Base-by-base conservation (phyloP, 129 eudicot genomes). In the Apium graveolens region DNA sequence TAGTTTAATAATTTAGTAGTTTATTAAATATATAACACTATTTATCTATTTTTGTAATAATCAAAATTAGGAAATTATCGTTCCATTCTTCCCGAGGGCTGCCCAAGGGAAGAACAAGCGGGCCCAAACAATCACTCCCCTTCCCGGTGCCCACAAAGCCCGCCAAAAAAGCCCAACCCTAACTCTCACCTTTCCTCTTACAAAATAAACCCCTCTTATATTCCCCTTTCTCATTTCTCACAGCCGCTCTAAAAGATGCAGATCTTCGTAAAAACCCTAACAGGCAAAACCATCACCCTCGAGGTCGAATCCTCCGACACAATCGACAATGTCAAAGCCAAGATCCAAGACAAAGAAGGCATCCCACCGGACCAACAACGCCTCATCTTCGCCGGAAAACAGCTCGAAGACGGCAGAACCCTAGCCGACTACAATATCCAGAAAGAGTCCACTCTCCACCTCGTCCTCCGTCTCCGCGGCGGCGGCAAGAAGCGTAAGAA, bases 191-290 rank as follows among this genome's bases (percentile, higher is more conserved):
- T n/a, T n/a, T n/a, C n/a, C n/a, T n/a, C n/a, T n/a, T n/a, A n/a
- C n/a, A n/a, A n/a, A n/a, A n/a, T n/a, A n/a, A n/a, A n/a, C n/a
- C n/a, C n/a, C n/a, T n/a, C n/a, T n/a, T n/a, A n/a, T n/a, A n/a
- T n/a, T n/a, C n/a, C n/a, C n/a, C n/a, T n/a, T n/a, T n/a, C n/a
- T n/a, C n/a, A n/a, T n/a, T n/a, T n/a, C 63, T 45, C 51, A 4
- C 81, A 16, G 55, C 73, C 20, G 80, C 80, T 27, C 68, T 5
- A 14, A 57, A 81, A 73, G 3, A 89, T 89, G 93, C 93, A 89
- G 93, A 89, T 89, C 83, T 89, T 89, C 89, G 87, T 89, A 84
- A 89, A 89, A 87, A 89, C 91, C 90, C 89, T 89, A 73, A 86
- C 93, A 76, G 90, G 91, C 34, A 87, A 87, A 66, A 87, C 90